phyloP scores from a whole-genome alignment of 805 yeast genomes.

The Saccharomycopsis oosterbeekiorum region DNA sequence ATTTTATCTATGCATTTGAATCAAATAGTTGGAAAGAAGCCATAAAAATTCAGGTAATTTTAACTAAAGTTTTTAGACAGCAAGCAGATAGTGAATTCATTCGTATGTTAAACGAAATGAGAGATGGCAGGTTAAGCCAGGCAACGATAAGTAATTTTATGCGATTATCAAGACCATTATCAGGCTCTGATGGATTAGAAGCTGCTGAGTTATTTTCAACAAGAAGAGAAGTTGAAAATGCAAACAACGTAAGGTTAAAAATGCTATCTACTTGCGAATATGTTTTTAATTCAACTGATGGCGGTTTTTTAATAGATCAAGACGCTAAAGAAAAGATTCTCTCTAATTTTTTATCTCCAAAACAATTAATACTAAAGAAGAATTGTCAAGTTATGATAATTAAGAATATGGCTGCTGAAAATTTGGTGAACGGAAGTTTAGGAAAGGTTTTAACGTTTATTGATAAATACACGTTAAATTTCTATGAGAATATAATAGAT shows the following conservation, averaged over 20 bases:
- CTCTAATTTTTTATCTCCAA: constrained; percentile 55
- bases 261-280: constrained; percentile 35
- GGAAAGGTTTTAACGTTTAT: constrained; percentile 58
- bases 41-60: constrained; percentile 46
- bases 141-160: constrained; percentile 41
- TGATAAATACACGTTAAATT: constrained; percentile 39
- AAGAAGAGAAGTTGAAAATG: constrained; percentile 57
- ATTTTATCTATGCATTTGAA: constrained; percentile 52
- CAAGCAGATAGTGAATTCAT: constrained; percentile 62
- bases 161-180: constrained; percentile 40
- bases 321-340: constrained; percentile 26
- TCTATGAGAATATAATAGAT: constrained; percentile 24
- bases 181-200: constrained; percentile 46
- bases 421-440: constrained; percentile 67
- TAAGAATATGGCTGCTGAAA: constrained; percentile 60
- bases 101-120: constrained; percentile 65
- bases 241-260: constrained; percentile 44
- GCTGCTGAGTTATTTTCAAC: constrained; percentile 74
- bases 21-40: constrained; percentile 50
- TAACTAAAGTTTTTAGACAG: constrained; percentile 65
- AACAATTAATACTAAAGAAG: constrained; percentile 43
- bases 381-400: constrained; percentile 81
- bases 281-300: constrained; percentile 41
- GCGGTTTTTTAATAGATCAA: constrained; percentile 10
- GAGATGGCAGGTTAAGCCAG: constrained; percentile 48